Evolutionary conservation across 2,329 filamentous ascomycete genomes (phyloP).

Genomic region (Diaporthe ilicicola): DNA sequence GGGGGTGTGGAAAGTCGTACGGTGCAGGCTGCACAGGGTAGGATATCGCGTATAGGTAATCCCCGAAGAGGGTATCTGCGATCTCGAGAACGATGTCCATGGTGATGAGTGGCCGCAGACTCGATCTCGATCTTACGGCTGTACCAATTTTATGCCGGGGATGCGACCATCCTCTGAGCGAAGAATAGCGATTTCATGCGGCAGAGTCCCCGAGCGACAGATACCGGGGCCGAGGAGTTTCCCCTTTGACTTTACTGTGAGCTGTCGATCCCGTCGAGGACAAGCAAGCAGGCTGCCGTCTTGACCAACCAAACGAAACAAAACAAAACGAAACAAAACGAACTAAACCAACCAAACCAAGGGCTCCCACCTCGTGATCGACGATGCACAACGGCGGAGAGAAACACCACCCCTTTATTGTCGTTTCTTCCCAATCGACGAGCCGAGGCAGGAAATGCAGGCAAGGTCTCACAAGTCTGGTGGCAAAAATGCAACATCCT

Average conservation of each 20-base stretch:
- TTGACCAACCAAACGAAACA: background rate
- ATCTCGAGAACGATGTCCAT: slow-evolving; percentile 96
- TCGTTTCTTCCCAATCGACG: background rate
- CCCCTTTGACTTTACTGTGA: no score
- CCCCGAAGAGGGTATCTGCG: slow-evolving; percentile 82
- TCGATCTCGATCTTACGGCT: background rate
- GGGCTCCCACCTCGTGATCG: background rate
- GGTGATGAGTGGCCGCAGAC: slow-evolving; percentile 41
- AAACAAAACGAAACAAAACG: background rate
- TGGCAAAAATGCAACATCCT: background rate
- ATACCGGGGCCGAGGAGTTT: background rate
- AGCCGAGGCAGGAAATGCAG: background rate
- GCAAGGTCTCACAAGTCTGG: background rate
- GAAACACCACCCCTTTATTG: background rate
- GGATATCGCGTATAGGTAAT: slow-evolving; percentile 77
- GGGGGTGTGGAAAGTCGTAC: slow-evolving; percentile 60
- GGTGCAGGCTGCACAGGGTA: slow-evolving; percentile 68
- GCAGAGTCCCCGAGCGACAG: background rate
- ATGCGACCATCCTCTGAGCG: no score
- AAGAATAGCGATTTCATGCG: background rate
- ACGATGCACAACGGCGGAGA: background rate
- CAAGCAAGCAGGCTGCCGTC: background rate
- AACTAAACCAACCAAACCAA: no score
- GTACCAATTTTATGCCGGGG: no score
- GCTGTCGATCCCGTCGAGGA: background rate